Conservation (phyloP, 345 rosid genomes). For the Arabidopsis arenosa region DNA sequence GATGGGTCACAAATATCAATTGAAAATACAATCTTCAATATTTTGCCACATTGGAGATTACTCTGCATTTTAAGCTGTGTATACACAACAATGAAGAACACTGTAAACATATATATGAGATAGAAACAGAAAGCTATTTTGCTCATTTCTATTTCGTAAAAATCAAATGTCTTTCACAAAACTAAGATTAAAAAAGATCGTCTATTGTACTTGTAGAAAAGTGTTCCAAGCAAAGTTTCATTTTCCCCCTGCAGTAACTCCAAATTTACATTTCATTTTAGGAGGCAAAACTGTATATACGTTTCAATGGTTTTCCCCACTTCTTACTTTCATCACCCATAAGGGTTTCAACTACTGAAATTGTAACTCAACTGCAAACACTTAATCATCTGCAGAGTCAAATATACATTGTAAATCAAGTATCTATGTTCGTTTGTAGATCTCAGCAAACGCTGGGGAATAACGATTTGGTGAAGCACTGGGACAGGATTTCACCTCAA, state of each 20-base stretch:
- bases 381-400: not conserved
- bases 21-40: constrained; percentile 33
- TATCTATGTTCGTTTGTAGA: constrained; percentile 40
- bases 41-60: not conserved
- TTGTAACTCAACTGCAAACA: constrained; percentile 2
- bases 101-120: constrained; percentile 6
- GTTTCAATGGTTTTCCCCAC: constrained; percentile 15
- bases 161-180: constrained; percentile 14
- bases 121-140: constrained; percentile 13
- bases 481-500: constrained; percentile 44
- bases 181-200: not conserved
- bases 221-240: constrained; percentile 24
- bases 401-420: not conserved
- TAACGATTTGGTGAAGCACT: constrained; percentile 41
- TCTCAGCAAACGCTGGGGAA: constrained; percentile 34
- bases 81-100: constrained; percentile 18
- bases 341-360: constrained; percentile 13
- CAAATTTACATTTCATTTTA: constrained; percentile 26
- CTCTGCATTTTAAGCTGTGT: constrained; percentile 24
- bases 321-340: constrained; percentile 29
- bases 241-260: constrained; percentile 25
- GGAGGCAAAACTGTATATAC: constrained; percentile 15
- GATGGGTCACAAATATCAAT: constrained; percentile 65
- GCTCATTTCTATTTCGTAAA: constrained; percentile 7
- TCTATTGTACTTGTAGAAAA: constrained; percentile 21